Conservation (phyloP, 495 filamentous ascomycete genomes). For the Penicillium herquei region DNA sequence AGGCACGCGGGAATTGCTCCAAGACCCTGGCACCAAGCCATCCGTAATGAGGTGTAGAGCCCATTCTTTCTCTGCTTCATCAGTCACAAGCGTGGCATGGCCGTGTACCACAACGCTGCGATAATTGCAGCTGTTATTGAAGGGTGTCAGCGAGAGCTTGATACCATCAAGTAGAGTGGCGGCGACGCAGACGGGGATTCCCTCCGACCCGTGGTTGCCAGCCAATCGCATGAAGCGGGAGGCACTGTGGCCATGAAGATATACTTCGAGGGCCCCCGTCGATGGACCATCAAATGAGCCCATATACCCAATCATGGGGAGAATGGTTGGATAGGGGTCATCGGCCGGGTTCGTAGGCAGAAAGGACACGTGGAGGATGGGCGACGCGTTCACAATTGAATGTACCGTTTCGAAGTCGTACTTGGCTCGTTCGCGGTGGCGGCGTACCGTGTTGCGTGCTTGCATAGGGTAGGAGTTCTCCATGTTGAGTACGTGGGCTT, state of each 20-base stretch:
- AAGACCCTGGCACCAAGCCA: slow-evolving; percentile 64
- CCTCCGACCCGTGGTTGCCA: slow-evolving; percentile 43
- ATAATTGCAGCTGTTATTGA: slow-evolving; percentile 85
- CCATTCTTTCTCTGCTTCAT: slow-evolving; percentile 70
- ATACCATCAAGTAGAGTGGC: slow-evolving; percentile 72
- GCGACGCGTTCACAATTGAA: slow-evolving; percentile 72
- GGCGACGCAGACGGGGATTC: slow-evolving; percentile 62
- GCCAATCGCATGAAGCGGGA: slow-evolving; percentile 73
- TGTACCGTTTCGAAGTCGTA: slow-evolving; percentile 80
- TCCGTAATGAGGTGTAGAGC: slow-evolving; percentile 84
- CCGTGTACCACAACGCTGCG: slow-evolving; percentile 80
- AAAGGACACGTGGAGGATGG: slow-evolving; percentile 86
- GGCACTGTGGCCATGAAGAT: slow-evolving; percentile 85
- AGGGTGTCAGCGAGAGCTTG: slow-evolving; percentile 73
- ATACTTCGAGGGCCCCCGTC: slow-evolving; percentile 65
- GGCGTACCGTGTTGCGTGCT: no score
- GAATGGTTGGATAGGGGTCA: slow-evolving; percentile 69
- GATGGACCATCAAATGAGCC: slow-evolving; percentile 65
- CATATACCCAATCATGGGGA: slow-evolving; percentile 91
- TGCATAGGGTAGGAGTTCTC: no score
- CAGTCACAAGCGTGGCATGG: slow-evolving; percentile 64
- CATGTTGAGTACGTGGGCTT: no score
- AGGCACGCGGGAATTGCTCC: slow-evolving; percentile 67
- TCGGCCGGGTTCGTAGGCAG: slow-evolving; percentile 49
- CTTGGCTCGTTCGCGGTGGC: no score